Percentiles rank a stretch among this genome's conserved stretches.
Conservation (phyloP, 2,329 filamentous ascomycete genomes). For the Macrophomina pseudophaseolina region DNA sequence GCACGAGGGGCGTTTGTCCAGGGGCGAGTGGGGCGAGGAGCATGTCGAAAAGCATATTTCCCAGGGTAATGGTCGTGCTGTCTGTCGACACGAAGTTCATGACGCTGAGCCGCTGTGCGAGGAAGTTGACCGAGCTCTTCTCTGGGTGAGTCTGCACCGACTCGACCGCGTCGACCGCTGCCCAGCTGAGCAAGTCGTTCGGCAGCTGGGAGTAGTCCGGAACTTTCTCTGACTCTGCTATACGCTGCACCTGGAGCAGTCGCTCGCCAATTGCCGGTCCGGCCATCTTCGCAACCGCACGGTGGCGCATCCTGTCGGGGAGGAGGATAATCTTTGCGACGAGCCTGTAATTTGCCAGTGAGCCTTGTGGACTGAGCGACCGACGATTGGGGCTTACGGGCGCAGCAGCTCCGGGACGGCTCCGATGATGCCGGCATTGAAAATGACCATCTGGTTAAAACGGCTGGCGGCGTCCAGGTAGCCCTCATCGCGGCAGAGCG, state of each 20-base stretch:
- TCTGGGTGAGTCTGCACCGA: neutral
- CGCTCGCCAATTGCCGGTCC: neutral
- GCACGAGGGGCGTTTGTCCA: neutral
- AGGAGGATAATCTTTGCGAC: neutral
- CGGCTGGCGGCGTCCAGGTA: neutral
- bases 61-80: neutral
- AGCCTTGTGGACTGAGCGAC: neutral
- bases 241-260: neutral
- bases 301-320: neutral
- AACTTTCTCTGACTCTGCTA: neutral
- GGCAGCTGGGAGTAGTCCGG: neutral
- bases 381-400: neutral
- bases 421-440: neutral
- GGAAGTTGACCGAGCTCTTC: neutral
- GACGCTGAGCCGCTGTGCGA: neutral
- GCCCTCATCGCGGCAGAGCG: neutral
- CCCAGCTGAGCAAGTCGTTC: neutral
- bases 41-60: neutral
- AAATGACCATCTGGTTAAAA: neutral
- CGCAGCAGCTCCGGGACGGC: neutral
- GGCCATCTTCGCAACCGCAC: neutral
- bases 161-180: neutral
- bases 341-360: neutral
- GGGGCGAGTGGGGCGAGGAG: neutral
- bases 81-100: constrained; percentile 4